Conservation (phyloP, 139 green algal genomes). For the Mesostigma viride region DNA sequence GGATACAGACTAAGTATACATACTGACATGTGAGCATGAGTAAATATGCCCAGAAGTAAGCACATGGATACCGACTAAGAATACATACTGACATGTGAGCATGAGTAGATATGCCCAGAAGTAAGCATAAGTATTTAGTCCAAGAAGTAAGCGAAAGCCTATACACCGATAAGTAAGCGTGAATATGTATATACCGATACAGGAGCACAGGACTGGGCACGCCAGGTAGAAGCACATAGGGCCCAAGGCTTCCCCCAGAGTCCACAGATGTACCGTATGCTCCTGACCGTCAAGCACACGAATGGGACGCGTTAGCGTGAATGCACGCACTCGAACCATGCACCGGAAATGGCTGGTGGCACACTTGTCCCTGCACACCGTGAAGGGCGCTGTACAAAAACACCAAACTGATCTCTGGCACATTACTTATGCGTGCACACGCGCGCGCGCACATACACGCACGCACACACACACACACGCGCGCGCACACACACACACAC, state of each 20-base stretch:
- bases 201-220: constrained; percentile 18
- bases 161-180: constrained; percentile 6
- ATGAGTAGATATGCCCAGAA: background rate
- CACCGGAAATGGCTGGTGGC: no score
- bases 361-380: no score
- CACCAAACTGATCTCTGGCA: no score
- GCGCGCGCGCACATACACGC: constrained; percentile 4
- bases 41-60: background rate
- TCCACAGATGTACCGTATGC: no score
- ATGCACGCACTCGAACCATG: no score
- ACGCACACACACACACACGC: constrained; percentile 15
- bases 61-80: background rate
- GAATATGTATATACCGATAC: constrained; percentile 16
- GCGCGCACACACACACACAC: background rate
- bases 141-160: background rate
- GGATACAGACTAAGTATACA: no score
- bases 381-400: no score
- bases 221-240: no score
- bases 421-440: constrained; percentile 11
- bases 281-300: no score
- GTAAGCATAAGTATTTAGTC: background rate
- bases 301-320: no score
- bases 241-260: no score
- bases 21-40: background rate
- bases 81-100: constrained; percentile 8